Conservation (phyloP, 441 rosid genomes). For the Erodium chrysanthum region DNA sequence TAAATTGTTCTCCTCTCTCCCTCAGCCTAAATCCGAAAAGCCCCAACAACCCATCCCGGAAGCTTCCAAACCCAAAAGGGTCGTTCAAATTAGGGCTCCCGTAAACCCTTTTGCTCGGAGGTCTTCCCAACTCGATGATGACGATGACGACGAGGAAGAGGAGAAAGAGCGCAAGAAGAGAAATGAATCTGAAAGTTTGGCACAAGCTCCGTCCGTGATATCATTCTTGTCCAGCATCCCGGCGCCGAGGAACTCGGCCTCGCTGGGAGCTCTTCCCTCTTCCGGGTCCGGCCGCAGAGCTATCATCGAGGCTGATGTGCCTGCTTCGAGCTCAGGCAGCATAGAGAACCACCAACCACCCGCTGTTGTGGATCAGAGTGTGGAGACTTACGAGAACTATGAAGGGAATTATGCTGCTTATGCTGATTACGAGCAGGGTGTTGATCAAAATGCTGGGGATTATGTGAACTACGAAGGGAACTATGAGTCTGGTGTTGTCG, state of each 20-base stretch:
- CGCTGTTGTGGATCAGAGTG: constrained; percentile 14
- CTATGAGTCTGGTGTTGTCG: constrained; percentile 18
- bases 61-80: constrained; percentile 32
- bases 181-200: constrained; percentile 24
- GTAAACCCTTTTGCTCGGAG: constrained; percentile 22
- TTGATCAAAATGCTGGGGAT: constrained; percentile 13
- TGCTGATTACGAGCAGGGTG: constrained; percentile 16
- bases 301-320: constrained; percentile 38
- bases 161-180: constrained; percentile 36
- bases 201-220: constrained; percentile 36
- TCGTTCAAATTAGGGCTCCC: constrained; percentile 66
- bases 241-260: constrained; percentile 52
- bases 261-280: constrained; percentile 48
- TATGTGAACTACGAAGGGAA: constrained; percentile 3
- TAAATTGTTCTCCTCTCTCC: constrained; percentile 44
- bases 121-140: constrained; percentile 28
- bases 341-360: not conserved
- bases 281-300: constrained; percentile 60
- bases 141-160: constrained; percentile 37
- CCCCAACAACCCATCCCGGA: constrained; percentile 15
- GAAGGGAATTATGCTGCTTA: not conserved
- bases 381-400: constrained; percentile 8
- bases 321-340: constrained; percentile 19
- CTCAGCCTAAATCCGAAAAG: constrained; percentile 42
- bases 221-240: constrained; percentile 72